phyloP scores from a whole-genome alignment of 345 rosid genomes.

The Citropsis articulata region DNA sequence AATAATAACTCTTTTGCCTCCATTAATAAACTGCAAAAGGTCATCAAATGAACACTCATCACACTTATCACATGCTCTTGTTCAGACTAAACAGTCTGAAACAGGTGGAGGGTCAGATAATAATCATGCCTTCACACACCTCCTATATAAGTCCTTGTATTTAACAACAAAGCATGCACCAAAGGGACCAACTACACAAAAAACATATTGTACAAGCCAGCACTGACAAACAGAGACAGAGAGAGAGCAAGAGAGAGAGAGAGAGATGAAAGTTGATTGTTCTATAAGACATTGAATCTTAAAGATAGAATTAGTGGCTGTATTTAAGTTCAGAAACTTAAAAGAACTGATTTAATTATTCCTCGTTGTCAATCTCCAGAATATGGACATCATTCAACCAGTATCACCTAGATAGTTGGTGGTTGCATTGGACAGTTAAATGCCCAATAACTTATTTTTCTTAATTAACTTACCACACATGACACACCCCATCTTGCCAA shows the following conservation, averaged over 20 bases:
- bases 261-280: background rate
- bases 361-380: background rate
- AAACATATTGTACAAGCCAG: too few relatives aligned
- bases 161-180: too few relatives aligned
- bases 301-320: background rate
- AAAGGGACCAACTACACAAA: too few relatives aligned
- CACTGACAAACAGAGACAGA: background rate
- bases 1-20: too few relatives aligned
- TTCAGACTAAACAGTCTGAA: too few relatives aligned
- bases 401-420: background rate
- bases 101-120: too few relatives aligned
- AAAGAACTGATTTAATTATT: background rate
- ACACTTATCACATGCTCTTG: too few relatives aligned
- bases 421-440: background rate
- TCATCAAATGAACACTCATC: too few relatives aligned
- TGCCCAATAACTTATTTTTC: background rate
- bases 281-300: background rate
- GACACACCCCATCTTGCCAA: background rate
- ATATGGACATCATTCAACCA: background rate
- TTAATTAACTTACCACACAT: background rate
- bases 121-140: too few relatives aligned
- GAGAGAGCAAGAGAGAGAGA: background rate
- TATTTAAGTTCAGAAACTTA: background rate
- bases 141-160: too few relatives aligned
- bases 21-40: too few relatives aligned